These are phyloP conservation scores for Spathaspora gorwiae DNA, from an alignment of 805 yeast genomes.

Conservation along the genomic window DNA sequence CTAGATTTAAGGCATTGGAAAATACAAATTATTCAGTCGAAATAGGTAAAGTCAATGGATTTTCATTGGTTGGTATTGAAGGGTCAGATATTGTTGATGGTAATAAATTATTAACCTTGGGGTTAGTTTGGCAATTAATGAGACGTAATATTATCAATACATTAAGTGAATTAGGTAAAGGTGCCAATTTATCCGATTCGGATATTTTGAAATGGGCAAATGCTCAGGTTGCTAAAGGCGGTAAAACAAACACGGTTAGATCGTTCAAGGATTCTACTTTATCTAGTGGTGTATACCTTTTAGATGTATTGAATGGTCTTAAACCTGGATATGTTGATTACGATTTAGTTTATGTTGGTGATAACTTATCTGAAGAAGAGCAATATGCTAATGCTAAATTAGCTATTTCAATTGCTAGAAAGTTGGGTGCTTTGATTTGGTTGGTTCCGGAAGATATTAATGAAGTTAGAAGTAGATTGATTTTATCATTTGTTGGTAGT, in stretches of 20 bases:
- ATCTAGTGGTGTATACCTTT: constrained; percentile 72
- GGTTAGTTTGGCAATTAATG: constrained; percentile 98
- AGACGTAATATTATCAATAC: constrained; percentile 90
- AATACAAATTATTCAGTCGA: constrained; percentile 98
- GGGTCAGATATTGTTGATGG: constrained; percentile 98
- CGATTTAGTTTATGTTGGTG: constrained; percentile 78
- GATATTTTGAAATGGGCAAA: constrained; percentile 96
- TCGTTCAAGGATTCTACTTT: constrained; percentile 81
- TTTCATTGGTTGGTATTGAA: constrained; percentile 95
- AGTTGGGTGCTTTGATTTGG: constrained; percentile 96
- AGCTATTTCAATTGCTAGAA: constrained; percentile 97
- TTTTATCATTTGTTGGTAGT: constrained; percentile 91
- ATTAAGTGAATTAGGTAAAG: constrained; percentile 64
- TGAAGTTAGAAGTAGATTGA: constrained; percentile 91
- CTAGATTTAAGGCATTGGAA: constrained; percentile 92
- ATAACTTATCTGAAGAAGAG: constrained; percentile 65
- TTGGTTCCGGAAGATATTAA: constrained; percentile 99
- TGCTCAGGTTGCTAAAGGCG: constrained; percentile 78
- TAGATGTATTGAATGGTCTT: constrained; percentile 87
- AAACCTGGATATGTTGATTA: constrained; percentile 98
- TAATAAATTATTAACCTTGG: constrained; percentile 80
- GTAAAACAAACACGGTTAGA: constrained; percentile 66
- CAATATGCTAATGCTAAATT: constrained; percentile 90
- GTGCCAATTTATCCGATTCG: constrained; percentile 58
- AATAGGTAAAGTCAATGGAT: constrained; percentile 85